Base-by-base conservation (phyloP, 73 alveolate genomes). In the Tetrahymena borealis region DNA sequence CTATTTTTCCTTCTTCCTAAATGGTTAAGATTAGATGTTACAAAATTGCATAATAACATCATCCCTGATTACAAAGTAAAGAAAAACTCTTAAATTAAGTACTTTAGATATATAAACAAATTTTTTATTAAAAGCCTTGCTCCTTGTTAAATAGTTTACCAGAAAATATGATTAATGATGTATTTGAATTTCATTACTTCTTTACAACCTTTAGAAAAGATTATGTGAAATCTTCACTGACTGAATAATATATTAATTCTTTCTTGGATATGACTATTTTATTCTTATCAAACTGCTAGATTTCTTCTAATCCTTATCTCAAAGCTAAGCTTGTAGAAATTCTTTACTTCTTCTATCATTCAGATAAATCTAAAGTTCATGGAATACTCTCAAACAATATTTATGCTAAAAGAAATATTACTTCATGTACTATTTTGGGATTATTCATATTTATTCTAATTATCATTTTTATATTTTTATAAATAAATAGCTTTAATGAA, bases 261-360 rank as follows among this genome's bases (percentile, higher is more conserved):
- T 31, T 33, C 90, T 32, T 39, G 90, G 38, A 95, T 93, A 40
- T 90, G 43, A 41, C 91, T 1, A 91, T 91, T 12, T 38, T 96
- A 0, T 37, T 97, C 90, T 42, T 93, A 39, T 79, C 96, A 16
- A 94, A 94, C 6, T 91, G 94, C 39, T 39, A 91, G 13, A 94
- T 92, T 38, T 94, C 96, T 4, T 43, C 98, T 13, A 96, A 97
- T 43, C 97, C 97, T 4, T 94, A 96, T 85, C 38, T 94, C 1
- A 94, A 94, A 93, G 97, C 97, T 32, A 97, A 97, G 43, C 90
- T 96, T 8, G 94, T 95, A 32, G 96, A 97, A 93, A 38, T 93
- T 18, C 38, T 97, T 10, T 92, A 96, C n/a, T 78, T 96, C 90
- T 60, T 60, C 85, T 60, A 60, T 35, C 85, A 60, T 35, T 85